Percentiles rank a stretch among this genome's conserved stretches.
phyloP scores from a whole-genome alignment of 2,329 filamentous ascomycete genomes.

The Verticillium albo-atrum region DNA sequence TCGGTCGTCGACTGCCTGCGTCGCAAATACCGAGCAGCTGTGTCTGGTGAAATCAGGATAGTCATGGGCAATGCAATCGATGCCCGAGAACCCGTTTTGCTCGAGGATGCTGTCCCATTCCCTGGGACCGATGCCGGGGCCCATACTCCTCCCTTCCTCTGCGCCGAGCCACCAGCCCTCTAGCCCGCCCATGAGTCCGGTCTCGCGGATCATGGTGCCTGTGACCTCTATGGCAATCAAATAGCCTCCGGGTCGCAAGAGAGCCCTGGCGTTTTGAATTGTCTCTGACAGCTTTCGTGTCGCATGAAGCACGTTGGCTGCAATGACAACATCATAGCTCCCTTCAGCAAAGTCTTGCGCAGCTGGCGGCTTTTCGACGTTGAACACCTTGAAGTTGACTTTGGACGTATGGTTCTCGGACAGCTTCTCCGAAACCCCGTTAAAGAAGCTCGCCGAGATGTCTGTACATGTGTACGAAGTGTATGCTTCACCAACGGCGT shows the following conservation, averaged over 20 bases:
- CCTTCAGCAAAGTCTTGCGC: conserved; percentile 21
- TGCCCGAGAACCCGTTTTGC: background rate
- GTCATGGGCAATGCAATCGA: too few species aligned
- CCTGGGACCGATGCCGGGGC: conserved; percentile 18
- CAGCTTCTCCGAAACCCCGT: conserved; percentile 20
- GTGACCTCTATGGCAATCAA: conserved; percentile 12
- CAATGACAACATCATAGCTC: conserved; percentile 22
- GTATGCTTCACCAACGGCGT: background rate
- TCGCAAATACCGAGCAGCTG: too few species aligned
- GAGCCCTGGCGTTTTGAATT: conserved; percentile 14
- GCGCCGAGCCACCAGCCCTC: conserved; percentile 30
- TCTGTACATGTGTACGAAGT: conserved; percentile 24
- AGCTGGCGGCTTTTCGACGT: conserved; percentile 23
- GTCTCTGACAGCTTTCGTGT: conserved; percentile 17
- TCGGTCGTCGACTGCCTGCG: too few species aligned
- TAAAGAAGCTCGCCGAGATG: conserved; percentile 21
- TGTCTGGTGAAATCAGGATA: too few species aligned
- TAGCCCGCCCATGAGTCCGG: conserved; percentile 22
- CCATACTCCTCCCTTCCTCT: conserved; percentile 18
- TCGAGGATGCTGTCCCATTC: conserved; percentile 16
- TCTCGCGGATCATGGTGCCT: conserved; percentile 5
- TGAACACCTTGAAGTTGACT: conserved; percentile 19
- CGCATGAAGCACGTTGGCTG: conserved; percentile 24
- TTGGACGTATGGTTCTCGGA: conserved; percentile 2
- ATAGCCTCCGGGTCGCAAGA: conserved; percentile 25